Base-by-base conservation (phyloP, 148 eudicot species). In the Spergularia marina region DNA sequence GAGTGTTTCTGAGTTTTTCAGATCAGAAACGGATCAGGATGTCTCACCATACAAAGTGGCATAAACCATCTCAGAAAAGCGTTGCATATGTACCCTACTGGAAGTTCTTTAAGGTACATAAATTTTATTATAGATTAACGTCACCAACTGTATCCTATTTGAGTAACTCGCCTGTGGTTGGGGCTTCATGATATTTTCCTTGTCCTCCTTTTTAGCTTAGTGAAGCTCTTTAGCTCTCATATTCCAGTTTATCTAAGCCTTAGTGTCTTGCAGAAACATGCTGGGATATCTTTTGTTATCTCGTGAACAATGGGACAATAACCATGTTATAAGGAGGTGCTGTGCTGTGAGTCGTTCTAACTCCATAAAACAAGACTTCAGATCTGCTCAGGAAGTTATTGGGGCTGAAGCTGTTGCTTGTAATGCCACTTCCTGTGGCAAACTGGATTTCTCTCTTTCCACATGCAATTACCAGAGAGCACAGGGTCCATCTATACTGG, bases 371-470 rank as follows among this genome's bases (percentile, higher is more conserved):
- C 91, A 77, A 51, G 91, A 86, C 75, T 71, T 94, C 34, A 86
- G 82, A 84, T 85, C 91, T 44, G 84, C 89, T 56, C 78, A 66
- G 76, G 96, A 94, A 79, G 86, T 91, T 58, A 67, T 88, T 83
- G 98, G 93, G 75, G 95, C 97, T 36, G 86, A 84, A 82, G 90
- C 84, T 65, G 89, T 85, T 76, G 90, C 91, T 77, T 94, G 98
- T 82, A 86, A 85, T 81, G 82, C 84, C 69, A 80, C 77, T 54
- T 78, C 80, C 60, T 75, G 61, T 71, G 57, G 65, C 76, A 79
- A 76, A 12, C 49, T 66, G 16, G 85, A 78, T 3, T 72, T 75
- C 78, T 77, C 84, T 75, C 64, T 91, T 65, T 80, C 89, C 34
- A 85, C 88, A 53, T 90, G 98, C 85, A 80, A 83, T 74, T 79